phyloP scores from a whole-genome alignment of 352 stramenopile genomes.

The Globisporangium apiculatum region DNA sequence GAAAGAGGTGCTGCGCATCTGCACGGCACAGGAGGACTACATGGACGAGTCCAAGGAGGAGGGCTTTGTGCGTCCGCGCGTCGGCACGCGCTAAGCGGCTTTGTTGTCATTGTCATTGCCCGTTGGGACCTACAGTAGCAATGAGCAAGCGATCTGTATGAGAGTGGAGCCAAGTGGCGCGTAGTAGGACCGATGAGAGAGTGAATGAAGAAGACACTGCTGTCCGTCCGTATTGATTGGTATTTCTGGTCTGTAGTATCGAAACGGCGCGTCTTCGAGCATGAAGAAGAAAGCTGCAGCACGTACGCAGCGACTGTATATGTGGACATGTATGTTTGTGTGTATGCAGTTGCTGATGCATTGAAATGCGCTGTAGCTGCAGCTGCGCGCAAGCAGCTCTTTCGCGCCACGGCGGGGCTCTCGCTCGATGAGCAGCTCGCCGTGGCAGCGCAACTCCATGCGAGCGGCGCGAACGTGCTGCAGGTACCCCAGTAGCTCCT shows the following conservation, averaged over 20 bases:
- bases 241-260: too few relatives aligned
- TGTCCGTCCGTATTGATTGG: too few relatives aligned
- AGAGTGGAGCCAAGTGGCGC: neutral
- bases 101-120: too few relatives aligned
- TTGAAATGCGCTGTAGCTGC: conserved; percentile 1
- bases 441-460: conserved; percentile 40
- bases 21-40: conserved; percentile 87
- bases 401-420: conserved; percentile 55
- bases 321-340: neutral
- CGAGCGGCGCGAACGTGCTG: conserved; percentile 40
- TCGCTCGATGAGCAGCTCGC: conserved; percentile 59
- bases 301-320: neutral
- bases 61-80: conserved; percentile 58
- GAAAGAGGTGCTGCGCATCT: conserved; percentile 87
- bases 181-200: too few relatives aligned
- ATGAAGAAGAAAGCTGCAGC: too few relatives aligned
- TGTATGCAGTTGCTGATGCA: neutral
- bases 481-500: conserved; percentile 21
- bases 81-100: conserved; percentile 41
- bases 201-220: too few relatives aligned
- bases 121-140: too few relatives aligned
- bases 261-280: too few relatives aligned
- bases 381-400: conserved; percentile 43
- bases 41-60: conserved; percentile 88
- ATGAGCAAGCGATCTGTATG: neutral